Base-by-base conservation (phyloP, 768 basidiomycete species). In the Kwoniella sp. region DNA sequence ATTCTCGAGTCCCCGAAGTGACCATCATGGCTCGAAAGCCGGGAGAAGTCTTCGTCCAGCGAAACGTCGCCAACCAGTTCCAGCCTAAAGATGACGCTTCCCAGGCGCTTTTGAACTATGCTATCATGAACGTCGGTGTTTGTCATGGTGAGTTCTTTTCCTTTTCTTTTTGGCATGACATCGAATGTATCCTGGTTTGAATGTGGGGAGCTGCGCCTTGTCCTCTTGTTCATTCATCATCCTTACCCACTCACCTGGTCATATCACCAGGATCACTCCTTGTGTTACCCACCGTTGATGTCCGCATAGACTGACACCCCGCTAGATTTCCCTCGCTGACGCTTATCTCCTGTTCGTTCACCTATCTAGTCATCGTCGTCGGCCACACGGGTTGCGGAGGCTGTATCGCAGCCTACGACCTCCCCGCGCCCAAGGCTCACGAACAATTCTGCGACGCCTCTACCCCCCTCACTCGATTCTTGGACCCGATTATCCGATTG, bases 11-110 rank as follows among this genome's bases (percentile, higher is more conserved):
- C 2, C 90, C 90, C 21, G 91, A 91, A 77, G 86, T 86, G 36
- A 87, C 90, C 68, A 81, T 77, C 51, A 61, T 76, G 50, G 76
- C 60, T 48, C 65, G 70, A 8, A 67, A 83, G 67, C 92, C 92
- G 0, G 92, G 91, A 57, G 88, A 88, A 48, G 85, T 90, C 64
- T 93, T 94, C 53, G 79, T 78, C 9, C 68, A 91, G 79, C 83
- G 92, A 51, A 93, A 93, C 79, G 88, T 94, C 68, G 92, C 91
- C 57, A 93, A 95, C 88, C 91, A 92, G 81, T 85, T 92, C 76
- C 87, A 86, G 59, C 81, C 83, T 2, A 79, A 87, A 59, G 92
- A 95, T 77, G 84, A 85, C 63, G 91, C 85, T 72, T 86, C 86
- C 0, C 83, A 86, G 56, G 84, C 91, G 0, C 88, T 90, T 10